phyloP scores from a whole-genome alignment of 768 basidiomycete genomes.

The Amylocystis lapponica region DNA sequence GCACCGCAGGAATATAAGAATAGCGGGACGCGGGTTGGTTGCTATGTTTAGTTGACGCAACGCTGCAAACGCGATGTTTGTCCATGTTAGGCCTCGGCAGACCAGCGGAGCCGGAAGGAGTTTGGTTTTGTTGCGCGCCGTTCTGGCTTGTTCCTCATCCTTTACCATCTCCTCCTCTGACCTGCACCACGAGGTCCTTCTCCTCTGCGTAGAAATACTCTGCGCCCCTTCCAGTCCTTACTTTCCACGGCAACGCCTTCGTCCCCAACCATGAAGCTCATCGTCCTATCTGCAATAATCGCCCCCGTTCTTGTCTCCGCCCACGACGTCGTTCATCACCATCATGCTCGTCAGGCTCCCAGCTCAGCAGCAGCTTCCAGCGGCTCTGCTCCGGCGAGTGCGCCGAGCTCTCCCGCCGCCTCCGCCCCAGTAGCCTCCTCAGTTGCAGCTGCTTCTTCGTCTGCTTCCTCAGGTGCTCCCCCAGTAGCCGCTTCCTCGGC shows the following conservation, averaged over 20 bases:
- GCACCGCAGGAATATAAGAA: constrained; percentile 8
- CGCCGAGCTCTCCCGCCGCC: constrained; percentile 3
- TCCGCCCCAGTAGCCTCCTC: constrained; percentile 13
- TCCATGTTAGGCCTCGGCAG: not conserved
- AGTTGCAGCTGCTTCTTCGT: constrained; percentile 13
- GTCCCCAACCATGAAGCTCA: constrained; percentile 23
- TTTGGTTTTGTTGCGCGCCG: no score
- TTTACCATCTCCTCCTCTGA: not conserved
- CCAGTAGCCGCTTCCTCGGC: constrained; percentile 8
- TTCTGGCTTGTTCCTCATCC: no score
- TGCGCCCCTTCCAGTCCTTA: constrained; percentile 6
- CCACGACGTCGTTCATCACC: constrained; percentile 19
- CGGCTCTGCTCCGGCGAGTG: constrained; percentile 2
- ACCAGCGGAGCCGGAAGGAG: not conserved
- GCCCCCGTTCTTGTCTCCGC: constrained; percentile 40
- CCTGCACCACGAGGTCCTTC: constrained; percentile 1
- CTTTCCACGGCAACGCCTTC: constrained; percentile 1
- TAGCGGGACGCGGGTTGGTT: constrained; percentile 8
- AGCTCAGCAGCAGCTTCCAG: constrained; percentile 5
- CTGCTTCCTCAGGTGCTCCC: constrained; percentile 19
- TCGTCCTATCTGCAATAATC: constrained; percentile 23
- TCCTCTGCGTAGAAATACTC: not conserved
- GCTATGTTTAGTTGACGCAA: constrained; percentile 8
- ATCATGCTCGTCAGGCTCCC: constrained; percentile 22
- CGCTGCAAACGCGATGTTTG: constrained; percentile 3